Evolutionary conservation across 2,329 filamentous ascomycete species (phyloP), one percentile per base, ranked within the genome.

Genomic region (Diaporthe capsici): DNA sequence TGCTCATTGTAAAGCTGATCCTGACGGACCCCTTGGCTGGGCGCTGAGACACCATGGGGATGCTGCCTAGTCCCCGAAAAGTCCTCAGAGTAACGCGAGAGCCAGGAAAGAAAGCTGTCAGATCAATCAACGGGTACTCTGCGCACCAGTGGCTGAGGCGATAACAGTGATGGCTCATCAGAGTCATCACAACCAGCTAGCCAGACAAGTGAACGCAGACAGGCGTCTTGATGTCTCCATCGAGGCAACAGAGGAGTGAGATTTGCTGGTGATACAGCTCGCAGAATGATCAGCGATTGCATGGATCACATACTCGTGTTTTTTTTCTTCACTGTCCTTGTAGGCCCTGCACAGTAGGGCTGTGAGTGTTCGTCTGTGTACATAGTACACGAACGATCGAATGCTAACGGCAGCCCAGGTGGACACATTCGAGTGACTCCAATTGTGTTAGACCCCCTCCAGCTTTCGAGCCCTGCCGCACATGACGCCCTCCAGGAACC

Each of bases 381-480:
- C 65, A 39, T 39, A 22, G 44, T 28, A 42, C 49, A 28, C 34
- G 49, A 53, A 42, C n/a, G 49, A 49, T 49, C 12, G 49, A 70
- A 39, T 42, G 49, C 34, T 42, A 70, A 39, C 49, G 22, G 34
- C 37, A 70, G 65, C 22, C 49, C 47, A 28, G 25, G 31, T 55
- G 47, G 61, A 44, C 47, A 55, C 49, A 13, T 42, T 70, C 7
- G 65, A 20, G 65, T 39, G 49, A 55, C 65, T 68, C 65, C 65
- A 53, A 68, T 55, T 70, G 65, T 42, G 47, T 28, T n/a, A 70
- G 65, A 70, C 65, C 65, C 65, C 65, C 49, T 70, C 49, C 49
- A 42, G 65, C 61, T 70, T 42, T 17, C 34, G 25, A 42, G 65
- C 65, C 22, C 65, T 70, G 65, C 49, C 34, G 65, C 47, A 25